Base-by-base conservation (phyloP, 75 land plant genomes). In the Azolla pinnata region DNA sequence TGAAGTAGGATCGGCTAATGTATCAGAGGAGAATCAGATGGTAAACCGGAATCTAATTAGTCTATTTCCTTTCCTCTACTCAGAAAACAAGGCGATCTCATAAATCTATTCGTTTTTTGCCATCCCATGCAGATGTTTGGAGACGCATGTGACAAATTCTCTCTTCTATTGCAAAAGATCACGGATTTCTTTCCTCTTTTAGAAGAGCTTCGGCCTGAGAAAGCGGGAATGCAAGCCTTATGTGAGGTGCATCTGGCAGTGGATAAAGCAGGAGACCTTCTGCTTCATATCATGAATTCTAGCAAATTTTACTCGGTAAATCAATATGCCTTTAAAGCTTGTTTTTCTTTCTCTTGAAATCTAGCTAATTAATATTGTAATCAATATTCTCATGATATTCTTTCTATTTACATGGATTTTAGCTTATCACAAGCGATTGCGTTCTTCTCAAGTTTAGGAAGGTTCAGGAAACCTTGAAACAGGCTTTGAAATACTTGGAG, bases 91-190 rank as follows among this genome's bases (percentile, higher is more conserved):
- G n/a, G n/a, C n/a, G n/a, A n/a, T n/a, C n/a, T n/a, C n/a, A n/a
- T n/a, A n/a, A n/a, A n/a, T n/a, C n/a, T n/a, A n/a, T n/a, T n/a
- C n/a, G n/a, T n/a, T n/a, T n/a, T n/a, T n/a, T n/a, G n/a, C n/a
- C n/a, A n/a, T n/a, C n/a, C n/a, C n/a, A n/a, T n/a, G n/a, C n/a
- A 86, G 90, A 78, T 86, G 18, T 78, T 79, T 59, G 32, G 46
- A 40, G 49, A 21, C 23, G 75, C 77, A 66, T 80, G 83, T 49
- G 51, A 47, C 25, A 68, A 68, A 48, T 73, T 86, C 21, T 59
- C 51, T 46, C 66, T 60, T 31, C 49, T 82, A 17, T 68, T 77
- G 45, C 70, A 74, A 10, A 68, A 59, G 57, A 42, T 82, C 54
- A 47, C 44, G 26, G 46, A 40, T 18, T 31, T 82, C 9, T 32